phyloP scores from a whole-genome alignment of 805 yeast species.

The Henningerozyma blattae region DNA sequence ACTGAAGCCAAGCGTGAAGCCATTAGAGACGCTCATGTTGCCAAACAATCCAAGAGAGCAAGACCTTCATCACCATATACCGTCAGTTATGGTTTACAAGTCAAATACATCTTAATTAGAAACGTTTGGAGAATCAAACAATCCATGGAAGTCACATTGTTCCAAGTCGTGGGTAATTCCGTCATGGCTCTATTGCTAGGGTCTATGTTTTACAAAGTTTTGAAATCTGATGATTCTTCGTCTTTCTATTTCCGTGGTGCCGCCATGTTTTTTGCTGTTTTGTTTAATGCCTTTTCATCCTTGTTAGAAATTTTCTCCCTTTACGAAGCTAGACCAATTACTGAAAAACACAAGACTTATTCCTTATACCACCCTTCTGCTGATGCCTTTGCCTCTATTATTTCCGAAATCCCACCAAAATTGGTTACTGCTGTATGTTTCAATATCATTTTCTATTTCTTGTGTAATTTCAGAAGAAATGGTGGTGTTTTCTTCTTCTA shows the following conservation, averaged over 20 bases:
- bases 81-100: constrained; percentile 37
- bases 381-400: constrained; percentile 48
- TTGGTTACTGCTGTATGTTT: constrained; percentile 32
- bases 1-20: background rate
- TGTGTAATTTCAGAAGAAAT: constrained; percentile 39
- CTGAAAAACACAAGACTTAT: constrained; percentile 46
- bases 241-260: constrained; percentile 45
- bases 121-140: constrained; percentile 36
- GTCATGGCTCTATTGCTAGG: constrained; percentile 40
- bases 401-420: constrained; percentile 46
- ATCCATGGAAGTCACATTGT: constrained; percentile 32
- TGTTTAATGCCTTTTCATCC: constrained; percentile 50
- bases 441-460: constrained; percentile 39
- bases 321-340: constrained; percentile 43
- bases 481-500: constrained; percentile 48
- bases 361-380: constrained; percentile 53
- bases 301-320: constrained; percentile 40
- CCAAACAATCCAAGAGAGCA: constrained; percentile 35
- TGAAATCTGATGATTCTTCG: constrained; percentile 23
- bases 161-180: constrained; percentile 30
- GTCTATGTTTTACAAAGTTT: constrained; percentile 41
- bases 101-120: constrained; percentile 32
- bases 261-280: constrained; percentile 49
- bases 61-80: constrained; percentile 36
- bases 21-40: constrained; percentile 28